Base-by-base conservation (phyloP, 768 basidiomycete species). In the Lactifluus echinatus region DNA sequence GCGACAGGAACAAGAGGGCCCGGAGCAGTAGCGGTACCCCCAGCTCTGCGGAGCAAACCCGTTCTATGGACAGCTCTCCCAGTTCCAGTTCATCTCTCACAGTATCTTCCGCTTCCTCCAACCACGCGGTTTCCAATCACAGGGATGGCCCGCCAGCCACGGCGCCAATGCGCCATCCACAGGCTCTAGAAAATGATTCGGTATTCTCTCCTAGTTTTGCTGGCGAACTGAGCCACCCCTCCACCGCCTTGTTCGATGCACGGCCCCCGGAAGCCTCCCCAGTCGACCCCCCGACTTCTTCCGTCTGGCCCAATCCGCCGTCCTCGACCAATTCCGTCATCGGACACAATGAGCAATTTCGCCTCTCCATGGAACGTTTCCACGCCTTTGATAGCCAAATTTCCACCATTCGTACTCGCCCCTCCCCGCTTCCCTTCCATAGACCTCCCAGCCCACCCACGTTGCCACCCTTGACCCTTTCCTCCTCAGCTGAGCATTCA, bases 381-480 rank as follows among this genome's bases (percentile, higher is more conserved):
- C 60, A 57, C 49, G 60, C 62, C 2, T 63, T 63, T 42, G 62
- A 63, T 48, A 63, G 62, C 40, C 60, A 63, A 49, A 63, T 63
- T 34, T 63, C 62, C 37, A 62, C 28, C 15, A 49, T 63, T 31
- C 62, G 62, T 49, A 14, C 57, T 28, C 50, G 54, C 42, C 62
- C 47, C 15, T 42, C 55, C 3, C 55, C 56, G 17, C 52, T 56
- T 42, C 60, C 62, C 49, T 29, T 34, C 47, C 55, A 55, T 19
- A 15, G 33, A 17, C 39, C 56, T 23, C 33, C 50, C 44, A 53
- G 42, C 33, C 49, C 60, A 5, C 53, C 59, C 19, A 51, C 48
- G n/a, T 51, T 63, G 15, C 62, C 62, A 24, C 62, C 59, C 29
- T 61, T 63, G 39, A 43, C 60, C 43, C 60, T 57, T 31, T 54